phyloP scores from a whole-genome alignment of 2,329 filamentous ascomycete genomes.

The Aspergillus tamarii region DNA sequence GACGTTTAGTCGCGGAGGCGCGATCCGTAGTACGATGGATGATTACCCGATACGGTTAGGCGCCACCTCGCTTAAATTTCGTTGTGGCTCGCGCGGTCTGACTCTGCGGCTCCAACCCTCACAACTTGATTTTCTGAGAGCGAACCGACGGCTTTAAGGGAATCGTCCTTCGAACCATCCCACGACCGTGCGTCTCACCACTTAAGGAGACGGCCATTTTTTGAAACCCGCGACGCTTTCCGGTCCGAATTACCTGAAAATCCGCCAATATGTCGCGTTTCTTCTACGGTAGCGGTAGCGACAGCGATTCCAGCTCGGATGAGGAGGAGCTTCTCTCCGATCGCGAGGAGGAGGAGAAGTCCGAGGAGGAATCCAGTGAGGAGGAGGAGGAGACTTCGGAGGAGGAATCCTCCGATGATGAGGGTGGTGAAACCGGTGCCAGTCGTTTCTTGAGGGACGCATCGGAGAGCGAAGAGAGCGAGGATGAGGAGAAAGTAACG shows the following conservation, averaged over 20 bases:
- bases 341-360: slow-evolving; percentile 67
- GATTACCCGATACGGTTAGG: slow-evolving; percentile 39
- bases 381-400: slow-evolving; percentile 62
- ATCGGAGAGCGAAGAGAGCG: slow-evolving; percentile 77
- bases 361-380: slow-evolving; percentile 58
- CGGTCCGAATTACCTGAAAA: slow-evolving; percentile 22
- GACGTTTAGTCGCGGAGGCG: slow-evolving; percentile 10
- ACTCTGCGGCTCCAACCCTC: slow-evolving; percentile 33
- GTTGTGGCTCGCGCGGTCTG: slow-evolving; percentile 40
- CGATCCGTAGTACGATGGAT: slow-evolving; percentile 9
- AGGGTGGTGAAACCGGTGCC: slow-evolving; percentile 67
- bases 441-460: slow-evolving; percentile 80
- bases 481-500: slow-evolving; percentile 82
- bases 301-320: slow-evolving; percentile 89
- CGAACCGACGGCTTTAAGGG: slow-evolving; percentile 15
- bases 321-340: slow-evolving; percentile 93
- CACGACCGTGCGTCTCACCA: slow-evolving; percentile 18
- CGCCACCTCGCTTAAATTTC: slow-evolving; percentile 51
- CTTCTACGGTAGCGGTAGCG: slow-evolving; percentile 95
- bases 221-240: slow-evolving; percentile 24
- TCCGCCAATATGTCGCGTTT: slow-evolving; percentile 84
- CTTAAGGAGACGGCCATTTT: slow-evolving; percentile 29
- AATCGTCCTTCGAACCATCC: slow-evolving; percentile 4
- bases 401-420: slow-evolving; percentile 56
- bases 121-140: slow-evolving; percentile 30